Evolutionary conservation across 306 rosid species (phyloP).

Genomic region (Alnus rubra): DNA sequence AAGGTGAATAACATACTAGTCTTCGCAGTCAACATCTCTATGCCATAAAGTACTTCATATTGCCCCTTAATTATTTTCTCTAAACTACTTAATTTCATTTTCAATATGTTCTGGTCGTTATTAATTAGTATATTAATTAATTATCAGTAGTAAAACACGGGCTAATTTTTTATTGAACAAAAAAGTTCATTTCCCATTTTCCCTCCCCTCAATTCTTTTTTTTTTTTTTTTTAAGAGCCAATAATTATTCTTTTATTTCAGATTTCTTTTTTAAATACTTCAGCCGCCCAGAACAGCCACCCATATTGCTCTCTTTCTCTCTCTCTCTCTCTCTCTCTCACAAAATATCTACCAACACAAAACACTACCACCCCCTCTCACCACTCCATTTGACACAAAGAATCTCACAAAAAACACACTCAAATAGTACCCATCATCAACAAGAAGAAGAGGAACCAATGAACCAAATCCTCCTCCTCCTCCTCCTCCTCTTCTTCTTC

Average conservation of each 20-base stretch:
- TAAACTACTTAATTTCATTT: not conserved
- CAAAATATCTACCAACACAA: constrained; percentile 49
- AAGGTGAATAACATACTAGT: not conserved
- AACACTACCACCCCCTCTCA: constrained; percentile 17
- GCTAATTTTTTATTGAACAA: not conserved
- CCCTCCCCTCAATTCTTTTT: constrained; percentile 30
- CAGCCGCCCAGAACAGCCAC: constrained; percentile 93
- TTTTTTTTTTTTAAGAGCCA: not conserved
- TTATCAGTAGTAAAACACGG: not conserved
- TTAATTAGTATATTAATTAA: not conserved
- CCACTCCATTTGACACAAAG: constrained; percentile 40
- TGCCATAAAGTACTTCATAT: not conserved
- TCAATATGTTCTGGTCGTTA: not conserved
- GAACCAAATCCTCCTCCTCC: constrained; percentile 28
- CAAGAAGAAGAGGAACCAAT: constrained; percentile 24
- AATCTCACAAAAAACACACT: constrained; percentile 54
- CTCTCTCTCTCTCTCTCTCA: constrained; percentile 31
- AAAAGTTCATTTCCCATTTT: not conserved
- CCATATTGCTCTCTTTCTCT: constrained; percentile 61
- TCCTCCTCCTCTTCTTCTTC: constrained; percentile 13
- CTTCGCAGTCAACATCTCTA: not conserved
- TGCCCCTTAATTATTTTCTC: not conserved
- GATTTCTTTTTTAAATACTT: constrained; percentile 49
- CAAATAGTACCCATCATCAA: constrained; percentile 30
- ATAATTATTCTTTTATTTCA: constrained; percentile 20